A percentile compares a stretch with the other conserved stretches of the same genome.
Evolutionary conservation across 1,284 basidiomycete genomes (phyloP).

Genomic region (Microstroma glucosiphilum): DNA sequence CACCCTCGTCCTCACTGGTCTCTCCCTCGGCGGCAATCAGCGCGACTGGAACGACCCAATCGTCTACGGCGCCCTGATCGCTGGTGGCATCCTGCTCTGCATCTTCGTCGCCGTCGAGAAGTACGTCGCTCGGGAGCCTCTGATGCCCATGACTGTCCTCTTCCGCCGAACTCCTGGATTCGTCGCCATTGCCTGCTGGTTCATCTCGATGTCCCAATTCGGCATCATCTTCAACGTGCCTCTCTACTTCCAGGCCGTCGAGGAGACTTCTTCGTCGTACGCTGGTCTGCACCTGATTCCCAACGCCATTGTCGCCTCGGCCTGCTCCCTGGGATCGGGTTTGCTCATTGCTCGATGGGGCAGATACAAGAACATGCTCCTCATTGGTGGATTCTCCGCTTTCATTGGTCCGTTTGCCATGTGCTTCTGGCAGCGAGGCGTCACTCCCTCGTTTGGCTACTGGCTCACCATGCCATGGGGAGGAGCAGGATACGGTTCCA

Average conservation of each 20-base stretch:
- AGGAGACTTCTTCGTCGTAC: slow-evolving; percentile 46
- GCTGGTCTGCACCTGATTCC: slow-evolving; percentile 51
- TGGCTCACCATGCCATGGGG: slow-evolving; percentile 47
- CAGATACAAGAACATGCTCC: slow-evolving; percentile 49
- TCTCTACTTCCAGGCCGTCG: slow-evolving; percentile 50
- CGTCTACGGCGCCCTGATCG: slow-evolving; percentile 37
- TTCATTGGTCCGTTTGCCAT: slow-evolving; percentile 50
- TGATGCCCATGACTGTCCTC: slow-evolving; percentile 51
- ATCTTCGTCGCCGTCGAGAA: slow-evolving; percentile 55
- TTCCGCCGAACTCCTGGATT: slow-evolving; percentile 51
- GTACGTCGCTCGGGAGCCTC: slow-evolving; percentile 52
- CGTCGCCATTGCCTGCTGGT: slow-evolving; percentile 51
- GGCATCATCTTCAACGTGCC: slow-evolving; percentile 51
- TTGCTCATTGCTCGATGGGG: slow-evolving; percentile 52
- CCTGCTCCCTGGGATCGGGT: slow-evolving; percentile 51
- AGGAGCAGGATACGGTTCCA: slow-evolving; percentile 49
- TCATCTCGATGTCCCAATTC: slow-evolving; percentile 52
- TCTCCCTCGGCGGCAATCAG: slow-evolving; percentile 48
- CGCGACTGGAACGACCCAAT: slow-evolving; percentile 39
- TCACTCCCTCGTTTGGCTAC: slow-evolving; percentile 45
- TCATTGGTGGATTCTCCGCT: slow-evolving; percentile 42
- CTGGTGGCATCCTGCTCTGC: slow-evolving; percentile 58
- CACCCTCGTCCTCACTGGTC: slow-evolving; percentile 47
- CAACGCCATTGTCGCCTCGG: slow-evolving; percentile 50
- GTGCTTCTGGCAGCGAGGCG: slow-evolving; percentile 48